These are phyloP conservation scores for Aspergillus brunneoviolaceus DNA, from an alignment of 2,329 filamentous ascomycete species.

Conservation along the genomic window DNA sequence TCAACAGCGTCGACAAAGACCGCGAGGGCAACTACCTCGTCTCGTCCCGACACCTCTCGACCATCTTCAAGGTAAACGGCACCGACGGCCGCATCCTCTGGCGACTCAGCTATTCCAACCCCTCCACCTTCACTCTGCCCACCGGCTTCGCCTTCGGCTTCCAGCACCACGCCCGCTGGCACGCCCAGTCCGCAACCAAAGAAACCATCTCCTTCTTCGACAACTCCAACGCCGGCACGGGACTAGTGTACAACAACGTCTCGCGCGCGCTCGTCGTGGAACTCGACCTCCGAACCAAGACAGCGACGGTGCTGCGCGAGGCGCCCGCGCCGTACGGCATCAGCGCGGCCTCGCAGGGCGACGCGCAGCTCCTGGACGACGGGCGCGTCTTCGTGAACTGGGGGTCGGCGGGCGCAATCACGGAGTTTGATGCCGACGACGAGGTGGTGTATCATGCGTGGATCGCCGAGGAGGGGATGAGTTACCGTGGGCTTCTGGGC, in stretches of 20 bases:
- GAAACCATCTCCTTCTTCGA: conserved; percentile 56
- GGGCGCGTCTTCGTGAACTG: conserved; percentile 58
- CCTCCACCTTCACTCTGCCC: conserved; percentile 43
- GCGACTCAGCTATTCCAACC: conserved; percentile 46
- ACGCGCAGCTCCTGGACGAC: conserved; percentile 55
- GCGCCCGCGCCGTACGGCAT: conserved; percentile 50
- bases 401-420: conserved; percentile 52
- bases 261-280: conserved; percentile 48
- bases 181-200: conserved; percentile 44
- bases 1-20: conserved; percentile 48
- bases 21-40: conserved; percentile 48
- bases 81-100: conserved; percentile 50
- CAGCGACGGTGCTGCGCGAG: conserved; percentile 42
- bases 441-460: conserved; percentile 41
- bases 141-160: conserved; percentile 50
- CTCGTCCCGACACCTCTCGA: conserved; percentile 47
- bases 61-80: conserved; percentile 51
- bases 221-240: conserved; percentile 51
- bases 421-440: conserved; percentile 33
- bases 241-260: conserved; percentile 39
- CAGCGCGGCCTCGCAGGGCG: conserved; percentile 53
- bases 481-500: conserved; percentile 41
- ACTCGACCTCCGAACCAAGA: conserved; percentile 46
- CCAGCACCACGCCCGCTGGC: conserved; percentile 53
- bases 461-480: conserved; percentile 36